Conservation (phyloP, 495 filamentous ascomycete genomes). For the Cercophora sp. region DNA sequence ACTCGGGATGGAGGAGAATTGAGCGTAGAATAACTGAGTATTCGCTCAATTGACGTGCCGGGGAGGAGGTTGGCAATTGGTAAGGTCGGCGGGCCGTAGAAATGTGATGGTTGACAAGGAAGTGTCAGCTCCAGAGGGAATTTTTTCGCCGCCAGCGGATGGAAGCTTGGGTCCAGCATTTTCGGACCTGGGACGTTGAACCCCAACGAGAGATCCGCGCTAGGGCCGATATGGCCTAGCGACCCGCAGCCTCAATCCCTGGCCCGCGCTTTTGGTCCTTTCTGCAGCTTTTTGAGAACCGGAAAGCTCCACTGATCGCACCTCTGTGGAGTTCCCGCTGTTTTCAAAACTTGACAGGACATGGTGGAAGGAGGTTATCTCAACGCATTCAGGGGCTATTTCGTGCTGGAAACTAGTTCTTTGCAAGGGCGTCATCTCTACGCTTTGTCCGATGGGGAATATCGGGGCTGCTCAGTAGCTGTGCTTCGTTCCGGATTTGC, state of each 20-base stretch:
- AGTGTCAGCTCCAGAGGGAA: conserved; percentile 27
- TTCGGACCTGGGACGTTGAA: conserved; percentile 29
- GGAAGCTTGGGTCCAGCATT: conserved; percentile 27
- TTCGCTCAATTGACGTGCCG: conserved; percentile 16
- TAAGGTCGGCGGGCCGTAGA: conserved; percentile 8
- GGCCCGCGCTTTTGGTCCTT: not conserved
- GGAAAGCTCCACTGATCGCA: not conserved
- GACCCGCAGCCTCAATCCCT: not conserved
- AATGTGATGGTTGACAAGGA: conserved; percentile 10
- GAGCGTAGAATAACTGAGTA: not conserved
- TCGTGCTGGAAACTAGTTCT: too few relatives aligned
- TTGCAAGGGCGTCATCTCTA: too few relatives aligned
- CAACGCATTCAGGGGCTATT: too few relatives aligned
- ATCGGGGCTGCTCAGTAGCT: too few relatives aligned
- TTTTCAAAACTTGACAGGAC: too few relatives aligned
- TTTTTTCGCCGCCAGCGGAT: conserved; percentile 25
- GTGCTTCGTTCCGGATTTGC: too few relatives aligned
- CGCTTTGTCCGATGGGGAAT: too few relatives aligned
- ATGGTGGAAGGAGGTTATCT: too few relatives aligned
- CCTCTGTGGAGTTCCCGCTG: not conserved
- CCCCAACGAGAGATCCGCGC: conserved; percentile 28
- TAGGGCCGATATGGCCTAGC: conserved; percentile 24
- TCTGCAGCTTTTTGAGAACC: conserved; percentile 1
- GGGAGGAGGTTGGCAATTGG: conserved; percentile 14
- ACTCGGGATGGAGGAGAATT: conserved; percentile 5